Evolutionary conservation across 139 green algal species (phyloP).

Genomic region (Pycnococcus provasolii): DNA sequence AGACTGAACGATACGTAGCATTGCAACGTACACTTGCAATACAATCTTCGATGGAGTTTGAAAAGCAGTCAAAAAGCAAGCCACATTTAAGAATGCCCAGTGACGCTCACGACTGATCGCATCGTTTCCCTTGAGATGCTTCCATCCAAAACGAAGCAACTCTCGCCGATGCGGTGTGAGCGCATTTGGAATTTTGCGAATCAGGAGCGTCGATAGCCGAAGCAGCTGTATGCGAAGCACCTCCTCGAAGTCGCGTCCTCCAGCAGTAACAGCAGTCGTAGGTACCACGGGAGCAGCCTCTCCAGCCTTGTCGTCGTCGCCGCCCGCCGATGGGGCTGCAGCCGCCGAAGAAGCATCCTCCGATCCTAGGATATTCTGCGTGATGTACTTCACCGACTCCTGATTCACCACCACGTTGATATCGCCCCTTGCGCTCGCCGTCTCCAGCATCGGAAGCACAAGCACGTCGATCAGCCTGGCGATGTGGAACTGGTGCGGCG

Average conservation of each 20-base stretch:
- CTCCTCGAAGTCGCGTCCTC: constrained; percentile 39
- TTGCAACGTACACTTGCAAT: constrained; percentile 72
- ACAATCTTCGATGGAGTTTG: constrained; percentile 70
- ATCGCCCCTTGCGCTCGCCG: constrained; percentile 21
- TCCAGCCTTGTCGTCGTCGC: neutral
- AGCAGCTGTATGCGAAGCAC: constrained; percentile 66
- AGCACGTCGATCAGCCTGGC: constrained; percentile 45
- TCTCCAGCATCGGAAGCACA: constrained; percentile 65
- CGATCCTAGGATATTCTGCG: constrained; percentile 36
- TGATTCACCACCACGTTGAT: constrained; percentile 30
- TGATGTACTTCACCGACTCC: constrained; percentile 32
- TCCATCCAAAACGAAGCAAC: constrained; percentile 83
- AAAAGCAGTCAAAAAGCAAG: constrained; percentile 71
- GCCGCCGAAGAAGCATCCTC: constrained; percentile 10
- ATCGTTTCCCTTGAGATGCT: constrained; percentile 78
- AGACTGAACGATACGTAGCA: constrained; percentile 61
- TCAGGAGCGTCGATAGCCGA: constrained; percentile 57
- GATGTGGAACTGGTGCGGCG: constrained; percentile 30
- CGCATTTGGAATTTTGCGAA: constrained; percentile 47
- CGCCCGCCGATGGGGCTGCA: constrained; percentile 16
- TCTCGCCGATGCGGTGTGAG: constrained; percentile 58
- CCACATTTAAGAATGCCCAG: constrained; percentile 78
- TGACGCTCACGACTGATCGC: constrained; percentile 50
- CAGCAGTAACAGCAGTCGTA: no score
- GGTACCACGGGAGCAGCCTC: no score